Percentiles rank a stretch among this genome's conserved stretches.
These are phyloP conservation scores for Dactylellina cionopaga DNA, from an alignment of 2,329 filamentous ascomycete species.

Conservation along the genomic window DNA sequence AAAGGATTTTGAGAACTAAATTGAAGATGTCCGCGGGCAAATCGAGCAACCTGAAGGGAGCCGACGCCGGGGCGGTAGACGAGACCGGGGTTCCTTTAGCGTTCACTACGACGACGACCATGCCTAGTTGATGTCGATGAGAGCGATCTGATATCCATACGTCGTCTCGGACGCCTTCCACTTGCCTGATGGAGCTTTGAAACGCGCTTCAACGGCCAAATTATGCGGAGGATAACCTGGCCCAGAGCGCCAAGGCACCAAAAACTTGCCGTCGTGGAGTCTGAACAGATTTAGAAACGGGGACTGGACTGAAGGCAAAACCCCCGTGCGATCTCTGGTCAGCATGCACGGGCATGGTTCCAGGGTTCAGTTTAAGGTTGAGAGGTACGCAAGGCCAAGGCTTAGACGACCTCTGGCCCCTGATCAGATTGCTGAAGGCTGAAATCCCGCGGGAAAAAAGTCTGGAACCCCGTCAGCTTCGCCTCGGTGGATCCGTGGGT, in stretches of 20 bases:
- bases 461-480: conserved; percentile 21
- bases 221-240: no score
- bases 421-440: conserved; percentile 3
- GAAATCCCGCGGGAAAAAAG: conserved; percentile 20
- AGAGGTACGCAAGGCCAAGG: conserved; percentile 32
- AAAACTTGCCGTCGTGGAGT: no score
- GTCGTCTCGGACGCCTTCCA: neutral
- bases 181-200: neutral
- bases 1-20: conserved; percentile 8
- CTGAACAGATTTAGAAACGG: no score
- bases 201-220: no score
- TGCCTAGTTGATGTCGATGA: no score
- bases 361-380: conserved; percentile 29
- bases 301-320: no score
- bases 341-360: neutral
- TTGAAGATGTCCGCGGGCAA: conserved; percentile 31
- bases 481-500: neutral
- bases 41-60: conserved; percentile 6
- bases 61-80: neutral
- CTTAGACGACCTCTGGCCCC: conserved; percentile 28
- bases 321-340: no score
- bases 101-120: no score
- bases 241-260: no score
- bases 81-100: no score
- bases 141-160: no score